phyloP scores from a whole-genome alignment of 75 land plant species.

The Pinus tabuliformis region DNA sequence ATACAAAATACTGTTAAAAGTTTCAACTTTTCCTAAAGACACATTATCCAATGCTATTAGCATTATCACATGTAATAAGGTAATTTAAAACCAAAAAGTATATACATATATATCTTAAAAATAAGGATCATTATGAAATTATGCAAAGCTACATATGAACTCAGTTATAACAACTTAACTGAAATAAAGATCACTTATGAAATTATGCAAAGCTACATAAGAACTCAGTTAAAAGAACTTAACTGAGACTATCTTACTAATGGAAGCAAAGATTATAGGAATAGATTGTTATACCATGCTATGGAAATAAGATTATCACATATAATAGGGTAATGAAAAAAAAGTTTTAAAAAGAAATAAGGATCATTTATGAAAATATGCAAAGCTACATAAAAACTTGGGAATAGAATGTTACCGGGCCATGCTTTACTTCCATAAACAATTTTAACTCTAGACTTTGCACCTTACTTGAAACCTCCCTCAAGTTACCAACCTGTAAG shows the following conservation, averaged over 20 bases:
- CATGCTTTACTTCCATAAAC: constrained; percentile 51
- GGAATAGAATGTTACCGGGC: constrained; percentile 30
- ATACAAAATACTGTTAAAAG: not conserved
- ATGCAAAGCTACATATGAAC: not conserved
- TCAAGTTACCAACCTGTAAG: constrained; percentile 64
- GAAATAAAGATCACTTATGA: not conserved
- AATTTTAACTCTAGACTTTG: constrained; percentile 74
- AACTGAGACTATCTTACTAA: not conserved
- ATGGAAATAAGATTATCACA: no score
- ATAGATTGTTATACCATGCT: not conserved
- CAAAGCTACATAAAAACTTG: no score
- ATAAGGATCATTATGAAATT: not conserved
- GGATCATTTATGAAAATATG: no score
- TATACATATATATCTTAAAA: not conserved
- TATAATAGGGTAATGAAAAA: no score
- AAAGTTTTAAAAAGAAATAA: no score
- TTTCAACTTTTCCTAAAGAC: not conserved
- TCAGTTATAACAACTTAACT: not conserved
- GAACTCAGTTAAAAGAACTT: not conserved
- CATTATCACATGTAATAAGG: not conserved
- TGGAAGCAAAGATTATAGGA: not conserved
- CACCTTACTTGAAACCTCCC: constrained; percentile 61
- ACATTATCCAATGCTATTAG: not conserved
- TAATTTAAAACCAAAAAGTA: not conserved
- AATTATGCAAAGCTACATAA: not conserved